These are phyloP conservation scores for Colletotrichum spinosum DNA, from an alignment of 2,329 filamentous ascomycete genomes.

Conservation along the genomic window DNA sequence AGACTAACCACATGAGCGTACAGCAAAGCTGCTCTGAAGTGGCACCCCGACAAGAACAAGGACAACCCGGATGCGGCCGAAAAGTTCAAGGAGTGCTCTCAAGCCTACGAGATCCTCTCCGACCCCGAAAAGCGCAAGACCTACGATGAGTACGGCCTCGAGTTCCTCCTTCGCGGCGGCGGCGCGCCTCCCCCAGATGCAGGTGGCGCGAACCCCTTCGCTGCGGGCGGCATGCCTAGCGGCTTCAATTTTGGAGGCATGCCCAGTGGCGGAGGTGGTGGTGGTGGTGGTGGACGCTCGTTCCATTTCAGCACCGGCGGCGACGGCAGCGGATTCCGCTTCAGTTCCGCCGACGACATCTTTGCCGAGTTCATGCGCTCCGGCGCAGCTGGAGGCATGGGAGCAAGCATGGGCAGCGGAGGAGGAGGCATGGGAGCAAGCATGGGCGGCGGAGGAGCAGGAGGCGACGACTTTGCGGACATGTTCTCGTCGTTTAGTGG, in stretches of 20 bases:
- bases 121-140: constrained; percentile 96
- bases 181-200: constrained; percentile 72
- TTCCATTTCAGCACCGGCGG: constrained; percentile 74
- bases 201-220: constrained; percentile 71
- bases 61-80: constrained; percentile 86
- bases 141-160: constrained; percentile 94
- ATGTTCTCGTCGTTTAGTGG: constrained; percentile 66
- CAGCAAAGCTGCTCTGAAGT: constrained; percentile 90
- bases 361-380: constrained; percentile 85
- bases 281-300: constrained; percentile 62
- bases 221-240: constrained; percentile 64
- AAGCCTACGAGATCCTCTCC: constrained; percentile 97
- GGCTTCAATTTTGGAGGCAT: constrained; percentile 63
- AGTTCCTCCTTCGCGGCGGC: constrained; percentile 88
- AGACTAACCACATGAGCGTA: constrained; percentile 49
- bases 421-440: no score
- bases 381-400: constrained; percentile 60
- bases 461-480: constrained; percentile 63
- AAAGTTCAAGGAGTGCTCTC: constrained; percentile 98
- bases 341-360: constrained; percentile 85
- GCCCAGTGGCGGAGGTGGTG: constrained; percentile 52
- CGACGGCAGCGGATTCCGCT: constrained; percentile 77
- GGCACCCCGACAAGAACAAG: constrained; percentile 98
- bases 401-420: constrained; percentile 31
- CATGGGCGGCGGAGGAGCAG: constrained; percentile 48